Evolutionary conservation across 2,329 filamentous ascomycete species (phyloP).

Genomic region (Talaromyces sp.): DNA sequence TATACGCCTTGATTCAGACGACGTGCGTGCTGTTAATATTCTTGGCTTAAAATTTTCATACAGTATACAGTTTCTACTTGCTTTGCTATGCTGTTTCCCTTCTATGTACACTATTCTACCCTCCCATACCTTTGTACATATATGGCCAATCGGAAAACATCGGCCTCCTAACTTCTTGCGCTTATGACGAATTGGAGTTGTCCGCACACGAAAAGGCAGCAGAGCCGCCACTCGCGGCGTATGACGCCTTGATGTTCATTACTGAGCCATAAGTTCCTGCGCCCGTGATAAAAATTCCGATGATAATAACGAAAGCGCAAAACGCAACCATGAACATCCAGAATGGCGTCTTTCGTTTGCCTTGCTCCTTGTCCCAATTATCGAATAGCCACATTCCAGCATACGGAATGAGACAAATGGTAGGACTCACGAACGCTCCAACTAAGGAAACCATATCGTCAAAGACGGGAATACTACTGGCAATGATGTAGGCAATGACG

Average conservation of each 20-base stretch:
- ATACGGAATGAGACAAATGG: constrained; percentile 33
- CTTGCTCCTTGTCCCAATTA: constrained; percentile 34
- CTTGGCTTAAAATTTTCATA: no score
- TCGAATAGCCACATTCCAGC: constrained; percentile 50
- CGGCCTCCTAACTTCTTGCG: no score
- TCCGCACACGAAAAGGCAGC: constrained; percentile 47
- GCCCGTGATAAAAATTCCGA: constrained; percentile 47
- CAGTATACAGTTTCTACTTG: no score
- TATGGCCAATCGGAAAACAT: neutral
- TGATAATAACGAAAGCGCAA: constrained; percentile 37
- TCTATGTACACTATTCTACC: no score
- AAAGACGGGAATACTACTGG: constrained; percentile 30
- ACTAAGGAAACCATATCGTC: constrained; percentile 27
- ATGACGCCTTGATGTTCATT: constrained; percentile 40
- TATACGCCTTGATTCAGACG: no score
- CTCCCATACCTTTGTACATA: neutral
- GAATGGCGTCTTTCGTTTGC: constrained; percentile 12
- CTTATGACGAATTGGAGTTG: constrained; percentile 36
- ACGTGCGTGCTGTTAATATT: no score
- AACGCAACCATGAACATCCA: constrained; percentile 25
- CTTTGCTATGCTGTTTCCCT: no score
- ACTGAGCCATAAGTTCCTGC: constrained; percentile 51
- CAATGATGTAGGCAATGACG: constrained; percentile 29
- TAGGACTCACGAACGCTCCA: constrained; percentile 26
- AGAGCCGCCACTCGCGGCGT: constrained; percentile 36